Evolutionary conservation across 768 basidiomycete species (phyloP).

Genomic region (Suillus subalutaceus): DNA sequence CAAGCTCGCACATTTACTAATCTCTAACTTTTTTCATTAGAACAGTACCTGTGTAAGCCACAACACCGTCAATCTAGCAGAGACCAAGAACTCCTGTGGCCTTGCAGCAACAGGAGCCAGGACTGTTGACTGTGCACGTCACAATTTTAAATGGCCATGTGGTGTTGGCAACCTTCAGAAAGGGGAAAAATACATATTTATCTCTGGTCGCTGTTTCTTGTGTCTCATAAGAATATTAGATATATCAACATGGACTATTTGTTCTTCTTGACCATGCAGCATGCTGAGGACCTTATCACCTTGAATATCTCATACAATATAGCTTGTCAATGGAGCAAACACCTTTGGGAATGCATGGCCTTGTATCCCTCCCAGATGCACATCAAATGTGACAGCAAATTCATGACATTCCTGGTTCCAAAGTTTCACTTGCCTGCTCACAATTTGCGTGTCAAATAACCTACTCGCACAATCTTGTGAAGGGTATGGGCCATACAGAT

Average conservation of each 20-base stretch:
- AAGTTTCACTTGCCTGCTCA: constrained; percentile 22
- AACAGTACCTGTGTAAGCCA: too few relatives aligned
- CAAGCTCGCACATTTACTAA: too few relatives aligned
- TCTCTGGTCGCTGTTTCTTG: background rate
- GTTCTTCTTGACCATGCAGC: constrained; percentile 4
- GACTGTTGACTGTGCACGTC: too few relatives aligned
- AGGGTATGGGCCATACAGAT: too few relatives aligned
- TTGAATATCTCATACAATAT: constrained; percentile 22
- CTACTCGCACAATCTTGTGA: too few relatives aligned
- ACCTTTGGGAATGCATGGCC: constrained; percentile 16
- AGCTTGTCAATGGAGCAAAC: constrained; percentile 17
- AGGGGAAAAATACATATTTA: constrained; percentile 16
- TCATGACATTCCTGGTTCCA: constrained; percentile 11
- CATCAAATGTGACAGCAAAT: background rate
- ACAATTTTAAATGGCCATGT: too few relatives aligned
- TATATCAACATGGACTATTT: constrained; percentile 24
- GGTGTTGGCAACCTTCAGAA: constrained; percentile 10
- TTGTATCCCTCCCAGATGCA: background rate
- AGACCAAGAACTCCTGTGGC: too few relatives aligned
- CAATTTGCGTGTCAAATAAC: background rate
- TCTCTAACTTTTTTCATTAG: too few relatives aligned
- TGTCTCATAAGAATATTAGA: constrained; percentile 7
- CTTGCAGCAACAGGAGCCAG: too few relatives aligned
- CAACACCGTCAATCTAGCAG: too few relatives aligned
- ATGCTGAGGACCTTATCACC: constrained; percentile 3